phyloP scores from a whole-genome alignment of 2,329 filamentous ascomycete species.

The Penicillium sp. region DNA sequence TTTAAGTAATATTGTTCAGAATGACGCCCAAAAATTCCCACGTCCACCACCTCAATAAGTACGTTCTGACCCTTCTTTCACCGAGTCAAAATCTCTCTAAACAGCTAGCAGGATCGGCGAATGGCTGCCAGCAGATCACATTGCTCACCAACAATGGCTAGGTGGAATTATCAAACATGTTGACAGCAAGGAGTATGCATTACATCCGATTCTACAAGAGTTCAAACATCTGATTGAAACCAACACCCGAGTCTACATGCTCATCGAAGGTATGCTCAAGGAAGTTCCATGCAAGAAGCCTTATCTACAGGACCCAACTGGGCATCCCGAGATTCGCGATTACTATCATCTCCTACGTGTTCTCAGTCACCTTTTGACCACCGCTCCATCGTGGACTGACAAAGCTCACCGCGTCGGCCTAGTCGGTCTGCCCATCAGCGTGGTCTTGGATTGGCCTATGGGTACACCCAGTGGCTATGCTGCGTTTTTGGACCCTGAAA shows the following conservation, averaged over 20 bases:
- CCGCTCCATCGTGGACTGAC: conserved; percentile 37
- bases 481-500: conserved; percentile 57
- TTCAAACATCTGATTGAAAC: conserved; percentile 69
- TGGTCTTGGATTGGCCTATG: conserved; percentile 65
- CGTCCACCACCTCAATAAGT: conserved; percentile 26
- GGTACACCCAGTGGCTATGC: conserved; percentile 58
- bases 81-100: not conserved
- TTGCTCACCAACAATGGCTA: conserved; percentile 68
- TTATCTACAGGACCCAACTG: conserved; percentile 66
- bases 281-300: conserved; percentile 66
- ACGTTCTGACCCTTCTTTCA: not conserved
- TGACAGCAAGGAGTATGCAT: conserved; percentile 52
- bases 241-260: conserved; percentile 68
- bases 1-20: too few species aligned
- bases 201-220: conserved; percentile 66
- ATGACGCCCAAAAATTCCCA: too few species aligned
- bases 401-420: conserved; percentile 44
- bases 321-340: conserved; percentile 65
- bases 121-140: conserved; percentile 69
- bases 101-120: conserved; percentile 50
- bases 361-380: conserved; percentile 59
- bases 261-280: conserved; percentile 69
- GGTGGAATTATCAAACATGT: conserved; percentile 59
- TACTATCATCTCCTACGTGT: conserved; percentile 69
- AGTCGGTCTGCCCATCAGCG: conserved; percentile 62